Evolutionary conservation across 352 stramenopile genomes (phyloP).

Genomic region (Pythium aphanidermatum): DNA sequence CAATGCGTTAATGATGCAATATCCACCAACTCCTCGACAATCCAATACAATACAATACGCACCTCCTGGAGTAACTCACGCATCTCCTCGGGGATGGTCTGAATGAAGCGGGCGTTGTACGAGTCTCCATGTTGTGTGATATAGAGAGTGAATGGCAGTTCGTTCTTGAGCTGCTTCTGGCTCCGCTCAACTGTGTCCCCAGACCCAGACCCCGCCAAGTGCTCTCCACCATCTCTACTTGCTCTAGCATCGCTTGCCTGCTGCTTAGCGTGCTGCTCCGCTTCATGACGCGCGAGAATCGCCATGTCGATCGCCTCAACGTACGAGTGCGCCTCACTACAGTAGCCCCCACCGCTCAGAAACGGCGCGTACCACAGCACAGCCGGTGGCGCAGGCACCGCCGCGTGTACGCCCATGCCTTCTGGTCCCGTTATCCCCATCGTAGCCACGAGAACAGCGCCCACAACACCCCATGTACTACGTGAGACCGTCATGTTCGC

Average conservation of each 20-base stretch:
- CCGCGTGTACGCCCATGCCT: too few species aligned
- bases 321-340: slow-evolving; percentile 88
- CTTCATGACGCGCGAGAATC: slow-evolving; percentile 16
- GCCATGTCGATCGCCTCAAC: slow-evolving; percentile 55
- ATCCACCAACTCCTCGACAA: too few species aligned
- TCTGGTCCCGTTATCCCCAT: too few species aligned
- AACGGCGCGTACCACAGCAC: slow-evolving; percentile 90
- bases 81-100: slow-evolving; percentile 45
- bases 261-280: slow-evolving; percentile 21
- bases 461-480: background rate
- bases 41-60: background rate
- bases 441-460: background rate
- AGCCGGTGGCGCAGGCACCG: slow-evolving; percentile 18
- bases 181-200: background rate
- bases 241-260: background rate
- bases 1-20: too few species aligned
- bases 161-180: background rate
- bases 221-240: background rate
- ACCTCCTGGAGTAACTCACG: slow-evolving; percentile 35
- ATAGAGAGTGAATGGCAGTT: slow-evolving; percentile 42
- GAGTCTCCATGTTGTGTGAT: slow-evolving; percentile 69
- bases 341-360: slow-evolving; percentile 90
- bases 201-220: background rate
- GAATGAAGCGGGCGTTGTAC: slow-evolving; percentile 59
- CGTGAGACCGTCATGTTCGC: too few species aligned